Conservation (phyloP, 2,329 filamentous ascomycete species). For the Xylariaceae sp. region DNA sequence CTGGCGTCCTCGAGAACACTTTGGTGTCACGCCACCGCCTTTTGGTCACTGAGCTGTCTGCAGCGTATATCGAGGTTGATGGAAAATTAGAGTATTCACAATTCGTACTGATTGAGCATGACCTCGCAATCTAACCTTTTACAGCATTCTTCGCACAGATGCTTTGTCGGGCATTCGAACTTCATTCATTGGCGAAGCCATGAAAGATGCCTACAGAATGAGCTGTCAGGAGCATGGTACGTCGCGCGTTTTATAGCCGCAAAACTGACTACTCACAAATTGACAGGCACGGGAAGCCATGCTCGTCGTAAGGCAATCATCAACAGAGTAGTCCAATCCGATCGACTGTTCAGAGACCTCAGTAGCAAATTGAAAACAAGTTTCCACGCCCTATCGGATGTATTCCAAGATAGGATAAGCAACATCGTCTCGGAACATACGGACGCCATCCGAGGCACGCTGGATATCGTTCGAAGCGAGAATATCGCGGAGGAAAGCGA, state of each 20-base stretch:
- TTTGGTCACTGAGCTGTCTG: constrained; percentile 19
- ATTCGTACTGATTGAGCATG: background rate
- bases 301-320: constrained; percentile 32
- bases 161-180: constrained; percentile 32
- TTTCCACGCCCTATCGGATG: constrained; percentile 13
- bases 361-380: constrained; percentile 20
- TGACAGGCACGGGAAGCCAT: constrained; percentile 24
- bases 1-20: constrained; percentile 18
- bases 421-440: constrained; percentile 19
- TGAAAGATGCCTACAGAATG: constrained; percentile 30
- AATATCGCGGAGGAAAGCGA: constrained; percentile 34
- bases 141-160: constrained; percentile 30
- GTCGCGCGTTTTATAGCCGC: constrained; percentile 1
- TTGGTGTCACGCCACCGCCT: constrained; percentile 25
- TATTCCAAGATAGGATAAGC: constrained; percentile 19
- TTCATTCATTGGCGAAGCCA: constrained; percentile 32
- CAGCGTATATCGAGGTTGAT: constrained; percentile 20
- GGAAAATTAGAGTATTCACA: constrained; percentile 7
- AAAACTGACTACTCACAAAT: background rate
- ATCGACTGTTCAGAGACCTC: constrained; percentile 27
- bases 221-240: constrained; percentile 31
- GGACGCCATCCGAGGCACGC: constrained; percentile 19
- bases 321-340: constrained; percentile 14
- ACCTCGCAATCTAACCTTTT: constrained; percentile 4
- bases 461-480: constrained; percentile 34